A percentile compares a stretch with the other conserved stretches of the same genome.
Evolutionary conservation across 768 basidiomycete species (phyloP).

Genomic region (Megacollybia marginata): DNA sequence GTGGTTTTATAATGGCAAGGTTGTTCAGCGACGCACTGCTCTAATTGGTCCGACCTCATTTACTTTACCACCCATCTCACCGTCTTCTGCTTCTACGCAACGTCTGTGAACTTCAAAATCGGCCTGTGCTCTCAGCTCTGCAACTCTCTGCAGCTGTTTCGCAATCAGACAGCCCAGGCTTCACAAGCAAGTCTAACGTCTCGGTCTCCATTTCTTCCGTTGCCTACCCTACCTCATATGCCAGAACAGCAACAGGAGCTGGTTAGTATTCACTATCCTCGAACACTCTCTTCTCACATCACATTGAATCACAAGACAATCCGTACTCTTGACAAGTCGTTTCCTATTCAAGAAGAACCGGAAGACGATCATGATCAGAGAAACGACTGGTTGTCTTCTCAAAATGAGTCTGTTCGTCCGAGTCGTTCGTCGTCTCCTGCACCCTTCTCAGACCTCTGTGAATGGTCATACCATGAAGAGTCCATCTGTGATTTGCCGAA

Average conservation of each 20-base stretch:
- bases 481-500: constrained; percentile 22
- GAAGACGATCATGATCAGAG: constrained; percentile 51
- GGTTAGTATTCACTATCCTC: constrained; percentile 47
- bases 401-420: constrained; percentile 26
- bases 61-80: constrained; percentile 27
- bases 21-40: constrained; percentile 29
- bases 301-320: constrained; percentile 30
- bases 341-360: constrained; percentile 71
- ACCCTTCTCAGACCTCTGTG: constrained; percentile 44
- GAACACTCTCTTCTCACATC: constrained; percentile 51
- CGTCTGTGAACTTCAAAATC: constrained; percentile 50
- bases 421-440: constrained; percentile 36
- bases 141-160: constrained; percentile 48
- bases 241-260: constrained; percentile 18
- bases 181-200: constrained; percentile 30
- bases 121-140: constrained; percentile 59
- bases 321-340: constrained; percentile 62
- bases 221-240: constrained; percentile 38
- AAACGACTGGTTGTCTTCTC: constrained; percentile 23
- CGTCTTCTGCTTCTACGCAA: constrained; percentile 38
- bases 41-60: background rate
- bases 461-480: constrained; percentile 19
- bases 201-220: constrained; percentile 30
- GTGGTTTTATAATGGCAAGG: constrained; percentile 37
- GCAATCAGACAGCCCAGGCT: constrained; percentile 24